A percentile compares a stretch with the other conserved stretches of the same genome.
Conservation (phyloP, 345 rosid genomes). For the Clarkia xantiana region DNA sequence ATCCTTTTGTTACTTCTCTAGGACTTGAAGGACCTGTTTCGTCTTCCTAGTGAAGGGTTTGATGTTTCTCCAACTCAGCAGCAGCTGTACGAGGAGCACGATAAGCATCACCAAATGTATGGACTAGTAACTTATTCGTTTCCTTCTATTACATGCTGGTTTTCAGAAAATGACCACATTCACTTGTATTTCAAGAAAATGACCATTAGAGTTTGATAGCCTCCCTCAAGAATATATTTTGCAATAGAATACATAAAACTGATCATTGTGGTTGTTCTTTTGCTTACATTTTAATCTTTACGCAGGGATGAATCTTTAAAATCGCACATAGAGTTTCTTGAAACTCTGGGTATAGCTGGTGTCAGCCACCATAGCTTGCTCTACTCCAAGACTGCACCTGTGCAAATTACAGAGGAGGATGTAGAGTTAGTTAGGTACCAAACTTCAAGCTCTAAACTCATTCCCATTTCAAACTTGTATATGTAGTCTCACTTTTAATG, state of each 20-base stretch:
- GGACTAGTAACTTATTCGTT: not conserved
- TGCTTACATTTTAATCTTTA: not conserved
- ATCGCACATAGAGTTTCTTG: conserved; percentile 51
- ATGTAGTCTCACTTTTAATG: too few relatives aligned
- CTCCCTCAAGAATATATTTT: too few relatives aligned
- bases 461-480: not conserved
- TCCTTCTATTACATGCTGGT: too few relatives aligned
- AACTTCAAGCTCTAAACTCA: too few relatives aligned
- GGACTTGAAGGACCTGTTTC: conserved; percentile 86
- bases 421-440: conserved; percentile 43
- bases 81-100: conserved; percentile 87
- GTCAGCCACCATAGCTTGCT: conserved; percentile 91
- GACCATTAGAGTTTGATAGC: too few relatives aligned
- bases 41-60: conserved; percentile 81
- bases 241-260: not conserved
- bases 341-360: conserved; percentile 83
- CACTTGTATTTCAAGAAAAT: too few relatives aligned
- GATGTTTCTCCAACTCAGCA: conserved; percentile 77
- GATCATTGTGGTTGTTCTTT: not conserved
- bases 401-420: conserved; percentile 44
- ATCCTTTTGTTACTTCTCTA: conserved; percentile 16
- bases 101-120: conserved; percentile 58
- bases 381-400: conserved; percentile 74
- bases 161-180: too few relatives aligned
- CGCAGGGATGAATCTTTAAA: conserved; percentile 52